Evolutionary conservation across 176 grass and related monocot genomes (phyloP), one percentile per base, ranked within the genome.

Genomic region (Aegilops umbellulata): DNA sequence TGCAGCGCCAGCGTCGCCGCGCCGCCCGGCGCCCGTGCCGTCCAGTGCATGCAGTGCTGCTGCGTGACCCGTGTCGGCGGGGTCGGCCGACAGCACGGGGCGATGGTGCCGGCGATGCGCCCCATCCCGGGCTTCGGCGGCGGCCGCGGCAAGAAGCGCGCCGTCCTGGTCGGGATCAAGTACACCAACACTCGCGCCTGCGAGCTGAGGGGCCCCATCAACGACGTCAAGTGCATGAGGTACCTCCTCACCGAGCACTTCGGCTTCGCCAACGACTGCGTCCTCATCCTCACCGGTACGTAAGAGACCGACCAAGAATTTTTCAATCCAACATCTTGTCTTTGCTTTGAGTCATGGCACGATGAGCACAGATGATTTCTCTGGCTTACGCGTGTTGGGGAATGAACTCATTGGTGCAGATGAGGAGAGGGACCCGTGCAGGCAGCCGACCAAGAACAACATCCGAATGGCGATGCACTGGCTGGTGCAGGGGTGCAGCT

Each of bases 371-470:
- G 7, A 8, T 38, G 35, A 42, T 11, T 42, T 44, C 0, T 44
- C 13, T 44, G 11, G 44, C 44, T 47, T 15, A 47, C 44, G 13
- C 4, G 44, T 47, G 41, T 3, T 12, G 10, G 41, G 12, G 2
- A 3, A 41, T 41, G 39, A 41, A 41, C 39, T 8, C 7, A 8
- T 10, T 13, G 41, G 3, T 31, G 22, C 6, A 95, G 96, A 98
- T 14, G 90, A 91, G 75, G 86, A 98, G 80, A 72, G 22, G 2
- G 86, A 95, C 32, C 91, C 90, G 15, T 30, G 63, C 23, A 71
- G 77, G 84, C 68, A 81, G 49, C 93, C 96, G n/a, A 98, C 91
- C 34, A 95, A 92, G 89, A 79, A 81, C 80, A 98, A 95, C 90
- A 74, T 98, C 36, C 65, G 85, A 4, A 86, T 85, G 71, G 96